phyloP scores from a whole-genome alignment of 352 stramenopile species.

The Pythium grandisporangium region DNA sequence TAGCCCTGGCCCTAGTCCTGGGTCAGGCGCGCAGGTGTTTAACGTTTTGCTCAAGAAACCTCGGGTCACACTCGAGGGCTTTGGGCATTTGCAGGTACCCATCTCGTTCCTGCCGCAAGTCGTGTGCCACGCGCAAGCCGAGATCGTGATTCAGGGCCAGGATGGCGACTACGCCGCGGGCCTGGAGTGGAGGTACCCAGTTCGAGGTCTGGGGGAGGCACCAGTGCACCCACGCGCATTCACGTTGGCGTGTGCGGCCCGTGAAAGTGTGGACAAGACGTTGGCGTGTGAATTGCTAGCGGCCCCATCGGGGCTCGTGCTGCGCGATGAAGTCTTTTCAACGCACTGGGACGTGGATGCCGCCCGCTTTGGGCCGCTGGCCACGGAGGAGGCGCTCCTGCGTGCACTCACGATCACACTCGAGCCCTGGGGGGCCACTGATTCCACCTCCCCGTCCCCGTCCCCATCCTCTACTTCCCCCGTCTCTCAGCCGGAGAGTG shows the following conservation, averaged over 20 bases:
- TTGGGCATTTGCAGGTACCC: constrained; percentile 81
- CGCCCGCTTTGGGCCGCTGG: constrained; percentile 41
- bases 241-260: constrained; percentile 53
- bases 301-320: constrained; percentile 26
- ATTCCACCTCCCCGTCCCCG: constrained; percentile 13
- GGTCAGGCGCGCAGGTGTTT: constrained; percentile 30
- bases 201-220: constrained; percentile 61
- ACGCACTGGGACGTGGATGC: constrained; percentile 57
- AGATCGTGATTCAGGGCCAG: constrained; percentile 59
- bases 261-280: constrained; percentile 55
- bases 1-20: too few relatives aligned
- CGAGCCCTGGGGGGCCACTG: neutral
- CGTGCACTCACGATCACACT: constrained; percentile 33
- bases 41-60: constrained; percentile 69
- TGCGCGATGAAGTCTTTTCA: constrained; percentile 34
- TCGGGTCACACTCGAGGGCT: constrained; percentile 73
- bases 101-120: constrained; percentile 84
- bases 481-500: too few relatives aligned
- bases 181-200: constrained; percentile 72
- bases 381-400: constrained; percentile 32
- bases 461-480: too few relatives aligned
- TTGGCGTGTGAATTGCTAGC: constrained; percentile 55
- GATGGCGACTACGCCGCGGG: constrained; percentile 54
- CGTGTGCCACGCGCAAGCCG: constrained; percentile 54
- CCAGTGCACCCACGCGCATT: constrained; percentile 49